Evolutionary conservation across 805 yeast genomes (phyloP), one percentile per base, ranked within the genome.

Genomic region (Kodamaea jinghongensis): DNA sequence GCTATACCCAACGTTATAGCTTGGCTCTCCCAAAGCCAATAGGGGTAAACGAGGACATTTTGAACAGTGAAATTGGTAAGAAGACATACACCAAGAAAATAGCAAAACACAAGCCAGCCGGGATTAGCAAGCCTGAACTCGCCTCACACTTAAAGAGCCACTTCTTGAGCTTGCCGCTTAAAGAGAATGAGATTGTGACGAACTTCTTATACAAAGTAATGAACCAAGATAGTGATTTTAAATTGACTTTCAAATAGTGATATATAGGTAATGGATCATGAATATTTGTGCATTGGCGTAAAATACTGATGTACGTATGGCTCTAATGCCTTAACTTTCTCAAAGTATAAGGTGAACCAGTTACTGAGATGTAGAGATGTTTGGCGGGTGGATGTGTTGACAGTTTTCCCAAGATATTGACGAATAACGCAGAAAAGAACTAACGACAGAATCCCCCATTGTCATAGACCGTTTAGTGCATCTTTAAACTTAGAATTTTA

Each of bases 141-240:
- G 83, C 87, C 0, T 60, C 58, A 2, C 73, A 72, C 17, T 79
- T 81, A 17, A 82, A 79, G 60, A 75, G 73, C 40, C 97, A 91
- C 60, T 87, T 90, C 50, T 51, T 72, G 47, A 67, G 58, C 37
- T 44, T 67, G 17, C 72, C 76, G 9, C 79, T 80, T 3, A 80
- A 86, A 50, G 99, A 91, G 55, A 79, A 83, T 42, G 98, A 91
- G 51, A 79, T 85, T 23, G 80, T 91, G 28, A 87, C 96, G 27
- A 89, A 86, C 52, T 93, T 91, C 57, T 70, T 93, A 40, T 93
- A 91, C 65, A 82, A 86, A 52, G 89, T 87, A 38, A 80, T 79
- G 54, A 83, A 87, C 54, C 86, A 86, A 51, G 72, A 68, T 34
- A 64, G 62, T 44, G 71, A 67, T 34, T 69, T 69, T 47, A 68